Conservation (phyloP, 1,284 basidiomycete species). For the Anthracocystis panici-leucophaei region DNA sequence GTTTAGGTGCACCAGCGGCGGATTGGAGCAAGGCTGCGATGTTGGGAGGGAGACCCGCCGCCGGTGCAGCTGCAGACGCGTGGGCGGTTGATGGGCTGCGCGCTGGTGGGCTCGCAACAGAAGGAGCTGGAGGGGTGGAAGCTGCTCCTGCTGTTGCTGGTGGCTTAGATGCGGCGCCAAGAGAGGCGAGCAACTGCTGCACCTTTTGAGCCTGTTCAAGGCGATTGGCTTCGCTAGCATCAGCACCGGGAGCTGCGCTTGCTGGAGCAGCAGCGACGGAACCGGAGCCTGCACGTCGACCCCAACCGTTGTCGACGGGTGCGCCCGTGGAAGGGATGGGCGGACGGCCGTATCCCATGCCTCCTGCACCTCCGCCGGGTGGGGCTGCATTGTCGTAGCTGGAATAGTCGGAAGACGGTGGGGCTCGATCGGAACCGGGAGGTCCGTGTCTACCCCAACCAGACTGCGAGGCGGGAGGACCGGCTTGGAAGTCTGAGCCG, state of each 20-base stretch:
- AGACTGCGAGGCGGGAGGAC: constrained; percentile 61
- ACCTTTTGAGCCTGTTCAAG: constrained; percentile 69
- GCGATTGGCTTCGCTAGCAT: constrained; percentile 42
- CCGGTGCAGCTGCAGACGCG: constrained; percentile 12
- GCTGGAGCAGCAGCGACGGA: constrained; percentile 19
- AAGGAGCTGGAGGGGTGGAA: constrained; percentile 23
- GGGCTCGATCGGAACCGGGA: constrained; percentile 19
- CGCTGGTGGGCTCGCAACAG: constrained; percentile 24
- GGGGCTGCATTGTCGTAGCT: constrained; percentile 13
- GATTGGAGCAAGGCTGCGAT: constrained; percentile 52
- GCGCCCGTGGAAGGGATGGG: constrained; percentile 37
- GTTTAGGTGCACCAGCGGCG: constrained; percentile 46
- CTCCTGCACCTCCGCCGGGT: constrained; percentile 9
- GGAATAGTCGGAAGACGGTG: constrained; percentile 29
- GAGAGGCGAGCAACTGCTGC: constrained; percentile 65
- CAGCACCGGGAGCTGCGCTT: constrained; percentile 8
- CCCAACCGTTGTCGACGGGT: constrained; percentile 49
- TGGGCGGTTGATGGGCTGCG: constrained; percentile 23
- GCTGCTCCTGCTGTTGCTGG: constrained; percentile 22
- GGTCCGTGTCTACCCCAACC: constrained; percentile 23
- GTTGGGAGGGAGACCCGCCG: constrained; percentile 46
- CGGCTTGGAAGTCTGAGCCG: constrained; percentile 43
- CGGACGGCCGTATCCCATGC: constrained; percentile 34
- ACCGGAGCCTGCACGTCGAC: constrained; percentile 35
- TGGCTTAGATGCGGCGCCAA: constrained; percentile 48